Conservation (phyloP, 23 red algal species). For the Cyanidiococcus yangmingshanensis region DNA sequence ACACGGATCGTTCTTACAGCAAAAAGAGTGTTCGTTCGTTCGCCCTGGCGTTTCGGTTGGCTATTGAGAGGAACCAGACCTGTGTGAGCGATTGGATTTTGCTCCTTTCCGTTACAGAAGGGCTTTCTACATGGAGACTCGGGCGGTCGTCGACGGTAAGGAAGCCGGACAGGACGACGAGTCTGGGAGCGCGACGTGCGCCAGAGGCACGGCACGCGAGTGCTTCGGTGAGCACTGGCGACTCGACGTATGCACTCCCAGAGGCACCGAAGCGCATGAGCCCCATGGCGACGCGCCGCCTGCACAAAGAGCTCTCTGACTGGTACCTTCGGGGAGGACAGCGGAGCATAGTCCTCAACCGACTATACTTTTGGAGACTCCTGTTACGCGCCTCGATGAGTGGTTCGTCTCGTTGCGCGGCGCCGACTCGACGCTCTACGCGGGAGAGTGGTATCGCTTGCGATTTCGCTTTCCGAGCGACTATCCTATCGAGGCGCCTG, state of each 20-base stretch:
- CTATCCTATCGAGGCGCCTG: conserved; percentile 9
- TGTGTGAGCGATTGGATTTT: too few relatives aligned
- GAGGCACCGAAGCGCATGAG: conserved; percentile 13
- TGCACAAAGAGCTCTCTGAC: conserved; percentile 17
- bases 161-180: not conserved
- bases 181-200: not conserved
- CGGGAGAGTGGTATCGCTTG: not conserved
- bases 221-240: not conserved
- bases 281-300: not conserved
- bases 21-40: too few relatives aligned
- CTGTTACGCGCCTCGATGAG: conserved; percentile 12
- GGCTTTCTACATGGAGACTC: not conserved
- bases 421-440: conserved; percentile 21
- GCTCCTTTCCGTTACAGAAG: too few relatives aligned
- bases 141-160: not conserved
- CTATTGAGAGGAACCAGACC: too few relatives aligned
- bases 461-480: conserved; percentile 18
- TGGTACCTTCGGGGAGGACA: conserved; percentile 10
- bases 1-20: too few relatives aligned
- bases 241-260: not conserved
- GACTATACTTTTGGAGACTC: conserved; percentile 1
- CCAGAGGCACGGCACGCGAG: not conserved
- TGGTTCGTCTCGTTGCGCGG: conserved; percentile 12
- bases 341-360: not conserved
- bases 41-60: too few relatives aligned